phyloP scores from a whole-genome alignment of 2,329 filamentous ascomycete species.

The Fusarium devonianum region DNA sequence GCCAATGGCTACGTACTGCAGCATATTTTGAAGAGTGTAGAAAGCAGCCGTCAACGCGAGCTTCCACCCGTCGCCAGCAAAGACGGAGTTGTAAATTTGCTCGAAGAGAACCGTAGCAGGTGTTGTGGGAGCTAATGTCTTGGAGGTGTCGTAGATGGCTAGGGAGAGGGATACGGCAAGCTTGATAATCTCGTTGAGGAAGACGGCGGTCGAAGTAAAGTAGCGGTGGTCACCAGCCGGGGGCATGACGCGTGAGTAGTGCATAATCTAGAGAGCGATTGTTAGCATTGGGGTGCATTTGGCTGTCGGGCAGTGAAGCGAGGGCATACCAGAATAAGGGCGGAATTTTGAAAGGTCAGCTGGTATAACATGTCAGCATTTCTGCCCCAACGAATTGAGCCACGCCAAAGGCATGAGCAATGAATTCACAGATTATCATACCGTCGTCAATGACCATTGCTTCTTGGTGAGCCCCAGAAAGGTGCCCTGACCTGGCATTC shows the following conservation, averaged over 20 bases:
- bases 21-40: constrained; percentile 91
- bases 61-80: constrained; percentile 93
- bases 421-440: constrained; percentile 7
- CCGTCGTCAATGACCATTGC: constrained; percentile 38
- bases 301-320: constrained; percentile 12
- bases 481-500: constrained; percentile 13
- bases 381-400: neutral
- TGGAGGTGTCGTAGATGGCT: constrained; percentile 85
- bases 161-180: constrained; percentile 85
- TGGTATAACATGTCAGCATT: constrained; percentile 45
- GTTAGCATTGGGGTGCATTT: constrained; percentile 71
- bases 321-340: constrained; percentile 70
- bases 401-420: neutral
- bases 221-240: constrained; percentile 83
- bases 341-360: constrained; percentile 79
- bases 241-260: constrained; percentile 96
- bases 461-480: constrained; percentile 40
- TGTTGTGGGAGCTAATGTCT: constrained; percentile 77
- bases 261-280: constrained; percentile 71
- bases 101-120: constrained; percentile 81
- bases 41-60: constrained; percentile 86
- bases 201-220: constrained; percentile 91
- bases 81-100: constrained; percentile 80
- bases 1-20: constrained; percentile 90
- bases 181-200: constrained; percentile 92